Conservation (phyloP, 352 stramenopile species). For the Elongisporangium prolatum region DNA sequence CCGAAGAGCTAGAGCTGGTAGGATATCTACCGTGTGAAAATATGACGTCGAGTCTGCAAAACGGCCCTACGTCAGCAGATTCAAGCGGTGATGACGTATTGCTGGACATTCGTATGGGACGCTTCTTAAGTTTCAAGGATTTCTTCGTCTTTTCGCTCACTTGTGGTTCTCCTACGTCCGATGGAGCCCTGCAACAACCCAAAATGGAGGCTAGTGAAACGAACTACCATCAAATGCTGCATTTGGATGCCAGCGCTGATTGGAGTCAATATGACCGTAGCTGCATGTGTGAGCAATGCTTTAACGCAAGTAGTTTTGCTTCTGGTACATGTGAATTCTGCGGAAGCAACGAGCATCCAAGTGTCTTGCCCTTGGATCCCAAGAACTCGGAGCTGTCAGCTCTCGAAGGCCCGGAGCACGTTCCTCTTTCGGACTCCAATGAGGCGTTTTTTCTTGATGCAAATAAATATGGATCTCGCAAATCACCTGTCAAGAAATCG, state of each 20-base stretch:
- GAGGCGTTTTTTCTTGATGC: not conserved
- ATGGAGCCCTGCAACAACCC: not conserved
- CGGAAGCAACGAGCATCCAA: not conserved
- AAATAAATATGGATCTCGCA: not conserved
- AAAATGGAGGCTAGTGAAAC: not conserved
- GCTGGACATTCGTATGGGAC: constrained; percentile 16
- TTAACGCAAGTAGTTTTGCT: constrained; percentile 2
- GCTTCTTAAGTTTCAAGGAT: constrained; percentile 12
- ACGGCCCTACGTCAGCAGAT: not conserved
- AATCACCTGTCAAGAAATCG: not conserved
- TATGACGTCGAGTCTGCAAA: not conserved
- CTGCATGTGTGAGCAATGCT: not conserved
- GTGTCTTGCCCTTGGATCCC: not conserved
- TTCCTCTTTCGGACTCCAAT: not conserved
- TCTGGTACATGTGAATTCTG: constrained; percentile 7
- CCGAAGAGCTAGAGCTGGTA: constrained; percentile 33
- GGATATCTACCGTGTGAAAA: constrained; percentile 32
- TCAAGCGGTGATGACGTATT: constrained; percentile 2
- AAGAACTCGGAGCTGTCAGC: not conserved
- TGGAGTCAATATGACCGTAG: not conserved
- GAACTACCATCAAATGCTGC: not conserved
- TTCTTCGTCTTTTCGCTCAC: constrained; percentile 5
- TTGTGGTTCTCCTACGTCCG: not conserved
- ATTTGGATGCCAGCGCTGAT: constrained; percentile 1
- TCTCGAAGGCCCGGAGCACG: not conserved